phyloP scores from a whole-genome alignment of 768 basidiomycete genomes.

The Pleurotus salmoneostramineus region DNA sequence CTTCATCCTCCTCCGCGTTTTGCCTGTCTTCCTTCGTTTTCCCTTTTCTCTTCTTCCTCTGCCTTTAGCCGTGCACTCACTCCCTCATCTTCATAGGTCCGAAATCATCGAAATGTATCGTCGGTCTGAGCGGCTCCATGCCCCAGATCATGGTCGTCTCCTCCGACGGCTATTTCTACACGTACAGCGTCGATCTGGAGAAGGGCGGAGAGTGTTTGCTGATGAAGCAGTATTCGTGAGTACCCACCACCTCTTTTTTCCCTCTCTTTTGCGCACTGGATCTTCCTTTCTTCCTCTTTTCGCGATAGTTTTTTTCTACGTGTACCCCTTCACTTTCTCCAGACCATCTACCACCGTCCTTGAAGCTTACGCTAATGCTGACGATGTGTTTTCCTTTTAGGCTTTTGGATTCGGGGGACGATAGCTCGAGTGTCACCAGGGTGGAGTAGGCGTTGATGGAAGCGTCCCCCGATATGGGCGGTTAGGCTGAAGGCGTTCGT shows the following conservation, averaged over 20 bases:
- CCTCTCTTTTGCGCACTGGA: no score
- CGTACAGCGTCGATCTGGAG: conserved; percentile 94
- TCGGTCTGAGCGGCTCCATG: conserved; percentile 77
- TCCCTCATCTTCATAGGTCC: no score
- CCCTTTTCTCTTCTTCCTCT: no score
- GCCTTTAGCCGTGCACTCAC: no score
- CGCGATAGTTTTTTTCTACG: no score
- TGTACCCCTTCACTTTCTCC: background rate
- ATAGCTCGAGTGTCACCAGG: conserved; percentile 12
- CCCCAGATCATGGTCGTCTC: conserved; percentile 98
- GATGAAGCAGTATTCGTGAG: conserved; percentile 88
- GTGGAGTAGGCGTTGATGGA: background rate
- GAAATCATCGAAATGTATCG: conserved; percentile 63
- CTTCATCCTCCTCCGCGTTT: no score
- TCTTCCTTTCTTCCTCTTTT: background rate
- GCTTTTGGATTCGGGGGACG: conserved; percentile 29
- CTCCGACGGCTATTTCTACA: conserved; percentile 92
- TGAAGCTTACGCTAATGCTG: no score
- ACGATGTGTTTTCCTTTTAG: conserved; percentile 13
- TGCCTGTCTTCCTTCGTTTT: no score
- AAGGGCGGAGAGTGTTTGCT: conserved; percentile 93
- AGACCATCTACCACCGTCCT: background rate
- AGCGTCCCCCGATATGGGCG: background rate
- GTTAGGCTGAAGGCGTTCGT: no score
- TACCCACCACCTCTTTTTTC: no score